Evolutionary conservation across 2,329 filamentous ascomycete species (phyloP).

Genomic region (Colletotrichum nymphaeae): DNA sequence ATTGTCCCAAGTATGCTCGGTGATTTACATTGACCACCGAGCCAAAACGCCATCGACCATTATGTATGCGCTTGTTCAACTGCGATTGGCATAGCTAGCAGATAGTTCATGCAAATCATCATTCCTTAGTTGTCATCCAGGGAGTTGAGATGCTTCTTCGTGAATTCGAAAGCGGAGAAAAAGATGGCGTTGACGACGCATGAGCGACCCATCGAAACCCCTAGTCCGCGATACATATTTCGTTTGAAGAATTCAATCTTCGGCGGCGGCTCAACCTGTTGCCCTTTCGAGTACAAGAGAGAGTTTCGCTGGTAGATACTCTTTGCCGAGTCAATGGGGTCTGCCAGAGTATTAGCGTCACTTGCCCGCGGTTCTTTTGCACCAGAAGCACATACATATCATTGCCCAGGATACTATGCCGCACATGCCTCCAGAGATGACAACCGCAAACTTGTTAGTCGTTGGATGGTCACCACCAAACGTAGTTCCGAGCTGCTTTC

Average conservation of each 20-base stretch:
- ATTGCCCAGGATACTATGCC: slow-evolving; percentile 86
- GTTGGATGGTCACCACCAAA: slow-evolving; percentile 77
- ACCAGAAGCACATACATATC: slow-evolving; percentile 66
- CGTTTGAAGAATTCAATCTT: slow-evolving; percentile 83
- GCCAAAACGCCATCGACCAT: slow-evolving; percentile 18
- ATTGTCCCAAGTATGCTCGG: not conserved
- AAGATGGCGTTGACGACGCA: slow-evolving; percentile 89
- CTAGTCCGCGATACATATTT: slow-evolving; percentile 85
- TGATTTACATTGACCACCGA: slow-evolving; percentile 5
- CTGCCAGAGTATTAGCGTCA: slow-evolving; percentile 46
- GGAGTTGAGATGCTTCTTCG: slow-evolving; percentile 75
- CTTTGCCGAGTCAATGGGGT: slow-evolving; percentile 84
- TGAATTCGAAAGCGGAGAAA: slow-evolving; percentile 88
- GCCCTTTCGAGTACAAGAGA: slow-evolving; percentile 74
- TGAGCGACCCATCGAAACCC: slow-evolving; percentile 85
- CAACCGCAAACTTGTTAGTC: slow-evolving; percentile 83
- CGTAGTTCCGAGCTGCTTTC: slow-evolving; percentile 83
- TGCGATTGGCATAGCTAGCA: not conserved
- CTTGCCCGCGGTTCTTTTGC: not conserved
- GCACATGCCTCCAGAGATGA: slow-evolving; percentile 82
- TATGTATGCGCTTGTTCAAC: slow-evolving; percentile 8
- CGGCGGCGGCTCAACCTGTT: slow-evolving; percentile 72
- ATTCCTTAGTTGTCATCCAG: slow-evolving; percentile 56
- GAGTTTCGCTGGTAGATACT: slow-evolving; percentile 88
- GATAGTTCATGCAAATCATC: slow-evolving; percentile 14